phyloP scores from a whole-genome alignment of 2,329 filamentous ascomycete species.

The Davidsoniella virescens region DNA sequence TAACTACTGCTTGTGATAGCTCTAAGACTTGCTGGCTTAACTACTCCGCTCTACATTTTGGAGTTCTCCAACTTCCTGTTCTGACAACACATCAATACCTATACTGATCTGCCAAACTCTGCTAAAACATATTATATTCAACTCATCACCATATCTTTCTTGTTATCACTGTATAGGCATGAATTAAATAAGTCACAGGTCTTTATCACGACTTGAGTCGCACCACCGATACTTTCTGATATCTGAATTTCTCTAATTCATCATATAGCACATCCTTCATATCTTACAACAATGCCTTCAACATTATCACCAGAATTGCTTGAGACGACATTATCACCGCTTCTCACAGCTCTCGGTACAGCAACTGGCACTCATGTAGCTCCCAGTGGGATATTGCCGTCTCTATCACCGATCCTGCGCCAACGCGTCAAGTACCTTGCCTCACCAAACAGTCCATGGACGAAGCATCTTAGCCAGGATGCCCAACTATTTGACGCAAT shows the following conservation, averaged over 20 bases:
- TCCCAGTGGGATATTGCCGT: conserved; percentile 37
- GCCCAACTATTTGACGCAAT: conserved; percentile 58
- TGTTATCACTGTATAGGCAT: no score
- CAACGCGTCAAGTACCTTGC: conserved; percentile 52
- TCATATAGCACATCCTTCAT: not conserved
- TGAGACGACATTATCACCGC: conserved; percentile 35
- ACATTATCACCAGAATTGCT: conserved; percentile 20
- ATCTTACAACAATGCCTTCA: conserved; percentile 8
- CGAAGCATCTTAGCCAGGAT: conserved; percentile 44
- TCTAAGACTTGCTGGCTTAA: no score
- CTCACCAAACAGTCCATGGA: conserved; percentile 16
- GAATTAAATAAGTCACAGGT: no score
- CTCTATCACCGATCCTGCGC: conserved; percentile 48
- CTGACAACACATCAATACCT: no score
- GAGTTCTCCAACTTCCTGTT: no score
- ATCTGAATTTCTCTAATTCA: not conserved
- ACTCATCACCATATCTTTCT: no score
- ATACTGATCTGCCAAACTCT: no score
- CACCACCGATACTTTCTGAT: not conserved
- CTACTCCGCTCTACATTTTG: no score
- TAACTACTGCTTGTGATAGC: no score
- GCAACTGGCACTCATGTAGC: conserved; percentile 42
- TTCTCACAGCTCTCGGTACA: conserved; percentile 43
- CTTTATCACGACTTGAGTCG: no score
- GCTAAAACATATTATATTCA: no score